Evolutionary conservation across 169 alveolate genomes (phyloP).

Genomic region (Haemoproteus tartakovskyi): DNA sequence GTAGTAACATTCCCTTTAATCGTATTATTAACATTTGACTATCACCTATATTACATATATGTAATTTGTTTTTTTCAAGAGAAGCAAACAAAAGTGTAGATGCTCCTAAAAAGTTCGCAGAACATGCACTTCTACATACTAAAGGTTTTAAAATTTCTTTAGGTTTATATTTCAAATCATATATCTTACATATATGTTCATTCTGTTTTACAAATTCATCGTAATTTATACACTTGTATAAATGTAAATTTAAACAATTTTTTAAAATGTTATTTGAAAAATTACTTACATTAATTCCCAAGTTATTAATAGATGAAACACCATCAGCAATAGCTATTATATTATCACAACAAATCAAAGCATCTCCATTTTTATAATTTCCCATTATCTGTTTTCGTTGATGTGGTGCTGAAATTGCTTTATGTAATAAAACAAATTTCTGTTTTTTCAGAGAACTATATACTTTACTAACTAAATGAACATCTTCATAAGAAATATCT

Average conservation of each 20-base stretch:
- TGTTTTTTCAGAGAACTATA: conserved; percentile 8
- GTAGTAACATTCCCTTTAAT: background rate
- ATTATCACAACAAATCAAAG: conserved; percentile 42
- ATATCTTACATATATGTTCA: conserved; percentile 8
- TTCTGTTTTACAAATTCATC: conserved; percentile 33
- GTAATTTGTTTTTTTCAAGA: conserved; percentile 24
- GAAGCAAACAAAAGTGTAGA: conserved; percentile 49
- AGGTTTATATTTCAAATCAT: conserved; percentile 12
- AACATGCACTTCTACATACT: conserved; percentile 60
- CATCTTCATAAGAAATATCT: conserved; percentile 13
- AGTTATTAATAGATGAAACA: conserved; percentile 47
- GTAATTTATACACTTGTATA: conserved; percentile 17
- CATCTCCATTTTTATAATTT: conserved; percentile 62
- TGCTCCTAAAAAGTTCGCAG: conserved; percentile 56
- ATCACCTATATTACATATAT: conserved; percentile 55
- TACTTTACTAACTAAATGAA: conserved; percentile 8
- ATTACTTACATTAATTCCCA: conserved; percentile 59
- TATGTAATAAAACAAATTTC: conserved; percentile 35
- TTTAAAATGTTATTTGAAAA: conserved; percentile 60
- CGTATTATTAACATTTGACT: conserved; percentile 54
- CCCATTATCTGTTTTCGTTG: conserved; percentile 13
- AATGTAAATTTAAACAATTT: conserved; percentile 47
- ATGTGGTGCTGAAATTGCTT: conserved; percentile 33
- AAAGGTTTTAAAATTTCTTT: conserved; percentile 45
- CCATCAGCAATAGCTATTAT: conserved; percentile 64